Evolutionary conservation across 2,329 filamentous ascomycete species (phyloP), one percentile per base, ranked within the genome.

Genomic region (Fusarium sambucinum): DNA sequence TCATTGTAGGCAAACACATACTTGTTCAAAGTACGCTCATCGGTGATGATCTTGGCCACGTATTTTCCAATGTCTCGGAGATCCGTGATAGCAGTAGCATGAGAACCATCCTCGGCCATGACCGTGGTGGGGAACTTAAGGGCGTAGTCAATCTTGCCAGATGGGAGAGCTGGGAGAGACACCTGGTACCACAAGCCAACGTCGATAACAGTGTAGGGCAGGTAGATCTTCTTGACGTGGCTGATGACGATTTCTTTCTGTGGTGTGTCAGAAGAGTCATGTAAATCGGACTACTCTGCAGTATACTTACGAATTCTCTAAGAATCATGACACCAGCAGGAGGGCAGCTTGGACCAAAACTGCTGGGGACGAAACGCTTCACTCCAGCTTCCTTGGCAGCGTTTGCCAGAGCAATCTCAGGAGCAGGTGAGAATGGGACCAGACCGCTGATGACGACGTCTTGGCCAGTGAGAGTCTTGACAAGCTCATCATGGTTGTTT

Each of bases 171-270:
- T 0, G 75, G 76, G 4, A 73, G 30, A 27, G 77, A 76, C 30
- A 84, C 67, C 68, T 87, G 84, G 70, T 86, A 84, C 87, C 86
- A 89, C 78, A 79, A 86, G n/a, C 86, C 86, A 14, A 87, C 81
- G 63, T 89, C 86, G 50, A 88, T 82, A 69, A 86, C 77, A 8
- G 86, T 88, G 75, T 84, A 89, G 0, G 84, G 84, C 2, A 89
- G 78, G 32, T 78, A 75, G 3, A 84, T 70, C 55, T 78, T 75
- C 68, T 83, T 82, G 60, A 87, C 77, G 54, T 84, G 80, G 58
- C 84, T 80, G 70, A 84, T 80, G 14, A 87, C 77, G 4, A 78
- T 75, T 66, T 87, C 83, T 78, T 88, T 88, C 73, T 74, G 6
- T 7, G 3, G 30, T 6, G 14, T 19, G 29, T 66, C 27, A 66